Conservation (phyloP, 345 rosid genomes). For the Pelargonium nanum region DNA sequence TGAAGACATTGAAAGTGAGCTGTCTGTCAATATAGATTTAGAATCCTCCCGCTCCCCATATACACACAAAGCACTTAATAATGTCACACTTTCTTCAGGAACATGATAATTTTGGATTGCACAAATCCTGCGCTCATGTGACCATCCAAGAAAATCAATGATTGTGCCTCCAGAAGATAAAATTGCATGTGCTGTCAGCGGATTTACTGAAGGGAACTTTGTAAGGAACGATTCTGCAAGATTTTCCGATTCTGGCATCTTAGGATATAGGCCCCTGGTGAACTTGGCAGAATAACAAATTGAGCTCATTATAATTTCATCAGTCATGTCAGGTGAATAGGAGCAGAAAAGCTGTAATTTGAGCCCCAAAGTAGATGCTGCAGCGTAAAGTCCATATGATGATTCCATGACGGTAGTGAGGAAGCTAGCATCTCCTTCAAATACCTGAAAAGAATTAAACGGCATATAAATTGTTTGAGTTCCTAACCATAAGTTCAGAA, state of each 20-base stretch:
- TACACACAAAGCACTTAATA: constrained; percentile 56
- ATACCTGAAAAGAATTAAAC: constrained; percentile 28
- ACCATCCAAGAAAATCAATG: constrained; percentile 54
- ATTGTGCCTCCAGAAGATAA: constrained; percentile 53
- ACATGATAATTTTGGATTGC: constrained; percentile 42
- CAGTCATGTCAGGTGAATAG: constrained; percentile 56
- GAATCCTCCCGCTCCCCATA: constrained; percentile 88
- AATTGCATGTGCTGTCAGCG: constrained; percentile 75
- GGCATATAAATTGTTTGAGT: constrained; percentile 3
- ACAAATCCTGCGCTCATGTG: constrained; percentile 41
- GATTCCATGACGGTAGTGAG: constrained; percentile 53
- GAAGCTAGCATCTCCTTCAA: constrained; percentile 54
- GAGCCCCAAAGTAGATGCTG: constrained; percentile 86
- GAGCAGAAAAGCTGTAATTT: constrained; percentile 77
- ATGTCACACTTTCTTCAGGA: constrained; percentile 60
- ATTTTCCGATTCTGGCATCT: constrained; percentile 80
- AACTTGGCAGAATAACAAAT: constrained; percentile 37
- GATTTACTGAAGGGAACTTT: constrained; percentile 82
- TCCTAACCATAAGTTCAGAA: not conserved
- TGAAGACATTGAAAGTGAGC: constrained; percentile 83
- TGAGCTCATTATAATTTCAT: constrained; percentile 61
- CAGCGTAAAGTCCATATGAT: constrained; percentile 81
- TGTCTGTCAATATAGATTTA: constrained; percentile 79
- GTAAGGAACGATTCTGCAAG: constrained; percentile 83
- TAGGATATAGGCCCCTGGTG: constrained; percentile 34